Evolutionary conservation across 345 rosid species (phyloP), one percentile per base, ranked within the genome.

Genomic region (Physaria fendleri): DNA sequence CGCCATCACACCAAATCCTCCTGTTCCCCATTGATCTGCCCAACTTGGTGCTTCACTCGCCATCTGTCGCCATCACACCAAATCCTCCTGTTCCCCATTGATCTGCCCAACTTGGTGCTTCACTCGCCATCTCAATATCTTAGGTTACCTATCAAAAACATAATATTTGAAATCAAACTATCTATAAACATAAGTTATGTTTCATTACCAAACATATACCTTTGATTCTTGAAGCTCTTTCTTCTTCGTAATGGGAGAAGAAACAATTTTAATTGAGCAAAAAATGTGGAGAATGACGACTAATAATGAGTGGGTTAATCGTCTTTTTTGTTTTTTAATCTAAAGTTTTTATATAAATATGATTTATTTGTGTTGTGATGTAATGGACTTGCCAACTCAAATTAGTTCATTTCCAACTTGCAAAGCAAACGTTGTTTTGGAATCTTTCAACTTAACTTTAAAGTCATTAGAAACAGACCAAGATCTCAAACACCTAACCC

Each of bases 11-110:
- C 59, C 77, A 21, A 75, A 41, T 5, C 96, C 96, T 56, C 96
- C 96, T 2, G 82, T 78, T 21, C 96, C 98, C 98, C 93, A 84
- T 66, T 92, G 95, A 71, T 86, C 95, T 4, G 95, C 93, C 96
- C 93, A 91, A 79, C 90, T 88, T 8, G 88, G 88, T 34, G 89
- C 88, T 37, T 82, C 92, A 42, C 75, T 77, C 8, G 77, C 79
- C 98, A 91, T 78, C 77, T 5, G n/a, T n/a, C 14, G 69, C 72
- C 71, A 79, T 78, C n/a, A 78, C 79, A 4, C 59, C 77, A 21
- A 75, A 41, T 5, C 96, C 96, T 56, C 96, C 96, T 2, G 82
- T 78, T 21, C 96, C 98, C 98, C 93, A 84, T 66, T 92, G 95
- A 71, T 86, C 95, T 4, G 95, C 93, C 96, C 93, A 91, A 79